Percentiles rank a stretch among this genome's conserved stretches.
Conservation (phyloP, 169 alveolate species). For the Eimeria acervulina region DNA sequence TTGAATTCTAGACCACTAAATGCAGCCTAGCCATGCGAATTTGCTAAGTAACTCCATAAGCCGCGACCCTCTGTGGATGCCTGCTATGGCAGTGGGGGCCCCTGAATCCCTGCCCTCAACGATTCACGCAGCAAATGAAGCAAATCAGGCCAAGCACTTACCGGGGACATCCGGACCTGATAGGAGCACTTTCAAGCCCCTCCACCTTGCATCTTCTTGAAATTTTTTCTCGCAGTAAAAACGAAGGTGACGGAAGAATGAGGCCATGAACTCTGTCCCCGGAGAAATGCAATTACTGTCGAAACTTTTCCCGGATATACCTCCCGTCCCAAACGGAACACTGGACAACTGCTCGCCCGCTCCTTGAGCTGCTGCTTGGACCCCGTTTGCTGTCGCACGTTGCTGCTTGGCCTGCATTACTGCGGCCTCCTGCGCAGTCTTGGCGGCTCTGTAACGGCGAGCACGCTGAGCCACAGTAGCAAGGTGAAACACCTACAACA, state of each 20-base stretch:
- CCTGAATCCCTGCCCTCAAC: background rate
- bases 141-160: background rate
- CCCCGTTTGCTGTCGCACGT: slow-evolving; percentile 30
- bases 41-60: background rate
- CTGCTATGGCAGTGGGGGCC: background rate
- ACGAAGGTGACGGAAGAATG: slow-evolving; percentile 90
- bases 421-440: slow-evolving; percentile 77
- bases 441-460: slow-evolving; percentile 84
- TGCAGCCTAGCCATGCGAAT: background rate
- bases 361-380: background rate
- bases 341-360: background rate
- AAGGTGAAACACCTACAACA: background rate
- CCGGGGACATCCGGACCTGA: slow-evolving; percentile 95
- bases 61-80: background rate
- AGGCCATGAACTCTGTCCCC: slow-evolving; percentile 99
- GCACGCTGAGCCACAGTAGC: slow-evolving; percentile 71
- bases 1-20: background rate
- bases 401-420: slow-evolving; percentile 45
- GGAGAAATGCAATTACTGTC: slow-evolving; percentile 99
- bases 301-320: slow-evolving; percentile 85
- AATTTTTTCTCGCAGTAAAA: slow-evolving; percentile 95
- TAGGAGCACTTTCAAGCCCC: slow-evolving; percentile 94
- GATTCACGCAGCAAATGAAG: background rate
- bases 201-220: slow-evolving; percentile 95
- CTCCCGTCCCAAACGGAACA: background rate